phyloP scores from a whole-genome alignment of 345 rosid species.

The Citropsis articulata region DNA sequence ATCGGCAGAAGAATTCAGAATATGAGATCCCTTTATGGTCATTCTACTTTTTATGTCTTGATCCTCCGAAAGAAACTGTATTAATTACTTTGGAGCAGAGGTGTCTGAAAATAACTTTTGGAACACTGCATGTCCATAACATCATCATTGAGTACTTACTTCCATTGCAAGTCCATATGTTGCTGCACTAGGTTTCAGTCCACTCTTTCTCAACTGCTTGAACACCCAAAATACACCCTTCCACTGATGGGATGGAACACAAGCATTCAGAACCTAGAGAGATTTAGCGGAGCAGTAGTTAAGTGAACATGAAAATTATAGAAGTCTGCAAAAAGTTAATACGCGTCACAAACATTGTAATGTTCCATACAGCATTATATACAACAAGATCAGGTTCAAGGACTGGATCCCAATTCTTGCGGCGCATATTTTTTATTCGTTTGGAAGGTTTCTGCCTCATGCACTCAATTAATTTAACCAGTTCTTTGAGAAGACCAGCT shows the following conservation, averaged over 20 bases:
- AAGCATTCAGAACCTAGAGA: constrained; percentile 76
- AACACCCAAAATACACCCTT: constrained; percentile 92
- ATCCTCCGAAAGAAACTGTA: not conserved
- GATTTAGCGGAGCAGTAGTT: constrained; percentile 10
- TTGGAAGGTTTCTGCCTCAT: constrained; percentile 74
- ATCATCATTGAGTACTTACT: constrained; percentile 43
- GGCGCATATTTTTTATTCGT: constrained; percentile 34
- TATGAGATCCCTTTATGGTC: not conserved
- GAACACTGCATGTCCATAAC: not conserved
- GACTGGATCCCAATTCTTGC: constrained; percentile 75
- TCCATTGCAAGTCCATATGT: constrained; percentile 98
- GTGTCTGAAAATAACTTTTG: not conserved
- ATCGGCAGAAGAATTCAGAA: not conserved
- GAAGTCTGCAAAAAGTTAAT: not conserved
- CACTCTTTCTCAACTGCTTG: constrained; percentile 70
- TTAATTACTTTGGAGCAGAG: not conserved
- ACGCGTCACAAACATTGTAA: not conserved
- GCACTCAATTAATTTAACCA: constrained; percentile 65
- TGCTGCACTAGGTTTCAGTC: constrained; percentile 85
- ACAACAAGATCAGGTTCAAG: constrained; percentile 89
- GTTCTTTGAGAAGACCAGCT: constrained; percentile 71
- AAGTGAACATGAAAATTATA: not conserved
- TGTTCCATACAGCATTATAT: constrained; percentile 82
- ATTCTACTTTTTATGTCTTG: not conserved
- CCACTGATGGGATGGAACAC: constrained; percentile 82